A percentile compares a stretch with the other conserved stretches of the same genome.
phyloP scores from a whole-genome alignment of 1,284 basidiomycete species.

The Kalmanozyma brasiliensis region DNA sequence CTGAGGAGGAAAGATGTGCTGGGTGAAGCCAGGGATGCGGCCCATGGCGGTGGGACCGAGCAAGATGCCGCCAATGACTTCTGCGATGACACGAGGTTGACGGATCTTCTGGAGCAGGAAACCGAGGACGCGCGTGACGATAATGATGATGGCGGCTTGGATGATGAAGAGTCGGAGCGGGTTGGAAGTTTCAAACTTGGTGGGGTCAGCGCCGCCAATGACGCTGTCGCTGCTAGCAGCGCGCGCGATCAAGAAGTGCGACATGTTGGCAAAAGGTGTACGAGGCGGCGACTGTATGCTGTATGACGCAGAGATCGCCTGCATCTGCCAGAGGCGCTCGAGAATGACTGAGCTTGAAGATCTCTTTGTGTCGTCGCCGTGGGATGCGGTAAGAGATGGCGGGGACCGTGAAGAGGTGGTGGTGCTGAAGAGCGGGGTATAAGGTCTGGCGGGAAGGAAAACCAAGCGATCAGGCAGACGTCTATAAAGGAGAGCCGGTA shows the following conservation, averaged over 20 bases:
- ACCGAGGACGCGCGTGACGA: slow-evolving; percentile 78
- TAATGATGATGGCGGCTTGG: slow-evolving; percentile 74
- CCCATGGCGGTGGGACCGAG: slow-evolving; percentile 69
- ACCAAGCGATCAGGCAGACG: too few relatives aligned
- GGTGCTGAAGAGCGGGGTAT: too few relatives aligned
- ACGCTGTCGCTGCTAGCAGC: slow-evolving; percentile 66
- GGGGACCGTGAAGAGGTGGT: too few relatives aligned
- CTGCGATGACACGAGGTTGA: slow-evolving; percentile 87
- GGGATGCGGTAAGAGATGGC: too few relatives aligned
- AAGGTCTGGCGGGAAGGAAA: too few relatives aligned
- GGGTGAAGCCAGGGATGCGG: slow-evolving; percentile 61
- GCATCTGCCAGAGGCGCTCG: neutral
- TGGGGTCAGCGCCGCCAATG: slow-evolving; percentile 77
- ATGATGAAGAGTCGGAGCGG: slow-evolving; percentile 86
- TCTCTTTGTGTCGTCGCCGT: too few relatives aligned
- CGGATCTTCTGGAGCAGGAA: slow-evolving; percentile 76
- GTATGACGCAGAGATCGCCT: too few relatives aligned
- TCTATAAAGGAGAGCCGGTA: too few relatives aligned
- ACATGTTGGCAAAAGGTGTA: slow-evolving; percentile 3
- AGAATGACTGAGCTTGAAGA: neutral
- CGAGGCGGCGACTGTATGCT: neutral
- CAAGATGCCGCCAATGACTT: slow-evolving; percentile 84
- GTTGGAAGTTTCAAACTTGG: slow-evolving; percentile 73
- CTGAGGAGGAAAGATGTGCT: slow-evolving; percentile 62
- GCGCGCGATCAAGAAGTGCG: slow-evolving; percentile 29